Percentiles rank a stretch among this genome's conserved stretches.
Evolutionary conservation across 495 filamentous ascomycete species (phyloP).

Genomic region (Bombardia bombarda): DNA sequence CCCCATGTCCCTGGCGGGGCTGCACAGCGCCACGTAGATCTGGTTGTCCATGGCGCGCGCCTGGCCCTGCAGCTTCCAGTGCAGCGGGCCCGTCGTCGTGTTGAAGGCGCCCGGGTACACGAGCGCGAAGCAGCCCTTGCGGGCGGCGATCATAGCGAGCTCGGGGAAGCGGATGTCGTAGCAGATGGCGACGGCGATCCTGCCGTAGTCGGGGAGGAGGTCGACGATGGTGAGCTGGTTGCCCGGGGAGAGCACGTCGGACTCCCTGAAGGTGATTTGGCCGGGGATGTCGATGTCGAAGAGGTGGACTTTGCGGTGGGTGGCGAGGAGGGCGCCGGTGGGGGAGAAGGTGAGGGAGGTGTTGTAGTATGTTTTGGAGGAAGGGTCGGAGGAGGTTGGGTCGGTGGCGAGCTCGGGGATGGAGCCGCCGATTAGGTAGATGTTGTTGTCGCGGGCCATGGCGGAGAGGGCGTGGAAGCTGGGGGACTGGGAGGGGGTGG

Average conservation of each 20-base stretch:
- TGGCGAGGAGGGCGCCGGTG: slow-evolving; percentile 65
- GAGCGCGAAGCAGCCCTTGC: slow-evolving; percentile 63
- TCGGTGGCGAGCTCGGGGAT: slow-evolving; percentile 67
- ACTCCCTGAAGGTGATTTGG: slow-evolving; percentile 85
- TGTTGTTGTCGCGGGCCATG: slow-evolving; percentile 65
- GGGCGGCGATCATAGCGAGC: slow-evolving; percentile 80
- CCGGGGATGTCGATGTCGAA: slow-evolving; percentile 99
- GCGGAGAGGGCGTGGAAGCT: slow-evolving; percentile 76
- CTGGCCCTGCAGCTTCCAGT: slow-evolving; percentile 79
- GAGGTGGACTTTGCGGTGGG: slow-evolving; percentile 91
- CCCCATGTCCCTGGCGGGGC: slow-evolving; percentile 71
- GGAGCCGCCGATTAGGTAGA: slow-evolving; percentile 83
- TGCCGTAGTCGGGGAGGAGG: slow-evolving; percentile 76
- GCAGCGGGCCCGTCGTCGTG: slow-evolving; percentile 79
- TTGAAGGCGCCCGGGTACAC: slow-evolving; percentile 97
- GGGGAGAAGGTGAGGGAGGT: slow-evolving; percentile 80
- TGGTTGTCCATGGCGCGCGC: slow-evolving; percentile 92
- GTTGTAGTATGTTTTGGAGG: slow-evolving; percentile 68
- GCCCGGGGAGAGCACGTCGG: slow-evolving; percentile 77
- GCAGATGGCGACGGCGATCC: slow-evolving; percentile 82
- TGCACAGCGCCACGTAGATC: slow-evolving; percentile 86
- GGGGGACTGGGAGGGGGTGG: slow-evolving; percentile 59
- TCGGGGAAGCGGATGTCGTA: slow-evolving; percentile 98
- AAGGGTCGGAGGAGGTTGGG: not conserved
- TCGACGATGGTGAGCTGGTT: slow-evolving; percentile 75